Evolutionary conservation across 2,329 filamentous ascomycete species (phyloP).

Genomic region (Sporothrix pallida): DNA sequence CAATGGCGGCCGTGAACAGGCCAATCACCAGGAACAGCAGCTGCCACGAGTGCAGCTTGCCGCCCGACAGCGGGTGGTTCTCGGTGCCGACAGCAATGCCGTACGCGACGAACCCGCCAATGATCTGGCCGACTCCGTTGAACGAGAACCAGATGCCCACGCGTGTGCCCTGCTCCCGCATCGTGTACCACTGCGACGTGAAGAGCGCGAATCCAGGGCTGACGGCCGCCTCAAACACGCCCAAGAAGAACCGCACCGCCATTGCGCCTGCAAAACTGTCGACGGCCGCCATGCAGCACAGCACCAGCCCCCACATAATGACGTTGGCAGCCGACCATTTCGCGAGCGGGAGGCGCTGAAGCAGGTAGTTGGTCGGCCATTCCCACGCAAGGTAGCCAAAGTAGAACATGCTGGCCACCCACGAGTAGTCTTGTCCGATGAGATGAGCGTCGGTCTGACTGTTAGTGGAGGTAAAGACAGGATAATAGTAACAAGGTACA

Average conservation of each 20-base stretch:
- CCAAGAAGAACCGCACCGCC: slow-evolving; percentile 70
- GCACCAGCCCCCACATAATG: slow-evolving; percentile 63
- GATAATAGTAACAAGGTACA: no score
- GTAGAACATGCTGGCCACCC: slow-evolving; percentile 59
- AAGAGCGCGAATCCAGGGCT: slow-evolving; percentile 72
- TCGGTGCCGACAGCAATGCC: slow-evolving; percentile 57
- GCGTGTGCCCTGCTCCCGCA: slow-evolving; percentile 67
- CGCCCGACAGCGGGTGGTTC: slow-evolving; percentile 42
- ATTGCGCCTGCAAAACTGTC: slow-evolving; percentile 66
- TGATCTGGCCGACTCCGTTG: slow-evolving; percentile 49
- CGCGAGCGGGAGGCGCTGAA: slow-evolving; percentile 68
- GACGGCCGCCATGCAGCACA: slow-evolving; percentile 68
- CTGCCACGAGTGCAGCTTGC: slow-evolving; percentile 64
- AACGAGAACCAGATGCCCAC: slow-evolving; percentile 72
- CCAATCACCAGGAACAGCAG: slow-evolving; percentile 63
- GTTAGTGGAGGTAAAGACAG: background rate
- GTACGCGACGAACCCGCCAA: slow-evolving; percentile 50
- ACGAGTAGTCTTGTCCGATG: slow-evolving; percentile 53
- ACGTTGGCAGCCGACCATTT: slow-evolving; percentile 71
- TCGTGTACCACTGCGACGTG: slow-evolving; percentile 75
- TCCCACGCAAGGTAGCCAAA: slow-evolving; percentile 62
- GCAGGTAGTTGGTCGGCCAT: slow-evolving; percentile 68
- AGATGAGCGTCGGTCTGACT: slow-evolving; percentile 50
- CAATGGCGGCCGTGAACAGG: slow-evolving; percentile 56
- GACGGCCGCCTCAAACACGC: slow-evolving; percentile 70